Conservation (phyloP, 164 flowering plant genomes). For the Saururus chinensis region DNA sequence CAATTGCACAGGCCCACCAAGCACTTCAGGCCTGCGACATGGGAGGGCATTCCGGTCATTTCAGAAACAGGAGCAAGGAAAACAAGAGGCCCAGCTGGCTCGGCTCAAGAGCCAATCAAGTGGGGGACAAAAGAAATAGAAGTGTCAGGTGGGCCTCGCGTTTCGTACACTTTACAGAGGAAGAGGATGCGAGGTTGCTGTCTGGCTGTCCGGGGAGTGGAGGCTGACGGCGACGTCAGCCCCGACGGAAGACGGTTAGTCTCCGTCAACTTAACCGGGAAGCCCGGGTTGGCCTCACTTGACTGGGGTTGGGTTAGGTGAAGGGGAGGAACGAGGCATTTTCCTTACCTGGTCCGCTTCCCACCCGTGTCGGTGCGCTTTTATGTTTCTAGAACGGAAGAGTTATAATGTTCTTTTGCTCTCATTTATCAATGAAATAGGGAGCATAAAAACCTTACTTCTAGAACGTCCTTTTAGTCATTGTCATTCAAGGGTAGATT, state of each 20-base stretch:
- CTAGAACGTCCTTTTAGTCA: too few species aligned
- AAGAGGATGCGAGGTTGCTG: constrained; percentile 31
- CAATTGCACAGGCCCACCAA: too few species aligned
- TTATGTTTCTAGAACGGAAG: too few species aligned
- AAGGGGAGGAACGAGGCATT: neutral
- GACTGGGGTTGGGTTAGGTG: constrained; percentile 3
- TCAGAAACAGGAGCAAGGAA: neutral
- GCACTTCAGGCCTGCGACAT: neutral
- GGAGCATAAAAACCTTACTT: too few species aligned
- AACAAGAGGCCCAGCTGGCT: constrained; percentile 6
- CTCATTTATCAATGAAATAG: too few species aligned
- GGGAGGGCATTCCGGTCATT: neutral
- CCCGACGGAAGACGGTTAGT: constrained; percentile 29
- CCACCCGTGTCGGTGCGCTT: too few species aligned
- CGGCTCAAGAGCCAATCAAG: neutral
- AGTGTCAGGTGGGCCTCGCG: neutral
- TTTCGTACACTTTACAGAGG: constrained; percentile 11
- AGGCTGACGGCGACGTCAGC: constrained; percentile 30
- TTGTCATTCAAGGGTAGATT: too few species aligned
- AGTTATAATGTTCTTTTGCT: too few species aligned
- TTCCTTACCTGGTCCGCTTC: too few species aligned
- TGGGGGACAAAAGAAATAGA: neutral
- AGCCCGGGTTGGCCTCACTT: neutral
- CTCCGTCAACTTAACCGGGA: constrained; percentile 20
- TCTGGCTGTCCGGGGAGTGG: too few species aligned